Percentiles rank a stretch among this genome's conserved stretches.
Evolutionary conservation across 805 yeast species (phyloP).

Genomic region (Spathaspora boniae): DNA sequence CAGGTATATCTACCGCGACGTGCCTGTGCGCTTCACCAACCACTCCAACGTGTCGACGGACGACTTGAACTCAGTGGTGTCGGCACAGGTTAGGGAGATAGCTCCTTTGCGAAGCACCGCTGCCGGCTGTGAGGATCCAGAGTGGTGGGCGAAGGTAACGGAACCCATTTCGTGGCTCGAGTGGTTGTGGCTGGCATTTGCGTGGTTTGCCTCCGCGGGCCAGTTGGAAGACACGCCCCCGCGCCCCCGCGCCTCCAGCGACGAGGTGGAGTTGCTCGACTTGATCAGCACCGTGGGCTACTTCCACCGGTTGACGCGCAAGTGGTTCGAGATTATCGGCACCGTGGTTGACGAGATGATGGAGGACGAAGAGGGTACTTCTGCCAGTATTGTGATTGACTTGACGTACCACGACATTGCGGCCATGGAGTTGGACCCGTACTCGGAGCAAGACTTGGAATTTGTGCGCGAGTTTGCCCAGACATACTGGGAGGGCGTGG

Average conservation of each 20-base stretch:
- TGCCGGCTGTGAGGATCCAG: conserved; percentile 28
- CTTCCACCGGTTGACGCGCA: conserved; percentile 37
- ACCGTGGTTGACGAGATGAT: conserved; percentile 33
- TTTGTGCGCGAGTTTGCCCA: conserved; percentile 35
- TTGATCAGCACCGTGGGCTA: conserved; percentile 26
- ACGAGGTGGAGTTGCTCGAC: conserved; percentile 8
- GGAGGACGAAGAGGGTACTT: conserved; percentile 6
- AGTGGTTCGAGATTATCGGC: conserved; percentile 33
- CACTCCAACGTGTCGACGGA: conserved; percentile 19
- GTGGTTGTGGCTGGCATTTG: conserved; percentile 62
- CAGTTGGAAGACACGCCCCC: conserved; percentile 24
- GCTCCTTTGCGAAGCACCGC: background rate
- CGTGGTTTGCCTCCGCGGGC: conserved; percentile 91
- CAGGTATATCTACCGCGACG: conserved; percentile 26
- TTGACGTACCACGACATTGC: conserved; percentile 39
- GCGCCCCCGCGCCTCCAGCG: conserved; percentile 7
- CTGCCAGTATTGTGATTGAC: conserved; percentile 21
- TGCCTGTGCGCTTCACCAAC: conserved; percentile 10
- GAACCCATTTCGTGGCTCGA: conserved; percentile 55
- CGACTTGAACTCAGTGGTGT: conserved; percentile 20
- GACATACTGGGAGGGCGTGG: conserved; percentile 29
- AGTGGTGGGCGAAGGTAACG: conserved; percentile 45
- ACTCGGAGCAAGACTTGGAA: conserved; percentile 32
- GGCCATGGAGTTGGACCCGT: conserved; percentile 43
- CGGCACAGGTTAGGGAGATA: background rate